Evolutionary conservation across 2,329 filamentous ascomycete species (phyloP).

Genomic region (Penicillium sp.): DNA sequence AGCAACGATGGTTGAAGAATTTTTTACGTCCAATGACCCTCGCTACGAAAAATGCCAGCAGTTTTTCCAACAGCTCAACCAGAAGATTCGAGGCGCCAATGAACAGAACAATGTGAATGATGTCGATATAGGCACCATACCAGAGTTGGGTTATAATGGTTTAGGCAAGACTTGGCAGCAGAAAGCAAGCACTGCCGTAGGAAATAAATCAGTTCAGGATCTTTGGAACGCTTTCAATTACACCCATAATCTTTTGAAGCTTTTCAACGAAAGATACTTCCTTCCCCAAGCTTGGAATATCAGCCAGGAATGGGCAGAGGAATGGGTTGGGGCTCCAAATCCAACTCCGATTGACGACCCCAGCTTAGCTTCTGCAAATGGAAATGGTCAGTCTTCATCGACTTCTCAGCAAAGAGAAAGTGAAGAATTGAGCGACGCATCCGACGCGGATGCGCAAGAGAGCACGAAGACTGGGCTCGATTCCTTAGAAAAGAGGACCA

Average conservation of each 20-base stretch:
- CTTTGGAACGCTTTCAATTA: constrained; percentile 3
- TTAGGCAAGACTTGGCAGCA: not conserved
- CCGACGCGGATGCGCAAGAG: not conserved
- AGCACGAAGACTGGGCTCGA: constrained; percentile 8
- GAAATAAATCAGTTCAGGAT: not conserved
- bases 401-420: not conserved
- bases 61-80: constrained; percentile 13
- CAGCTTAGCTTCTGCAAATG: not conserved
- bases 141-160: not conserved
- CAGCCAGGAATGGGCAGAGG: not conserved
- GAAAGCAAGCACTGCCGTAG: not conserved
- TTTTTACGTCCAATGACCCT: constrained; percentile 1
- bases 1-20: constrained; percentile 2
- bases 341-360: not conserved
- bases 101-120: constrained; percentile 1
- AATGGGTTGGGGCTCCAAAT: constrained; percentile 2
- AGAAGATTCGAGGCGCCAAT: constrained; percentile 10
- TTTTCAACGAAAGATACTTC: constrained; percentile 11
- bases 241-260: not conserved
- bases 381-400: not conserved
- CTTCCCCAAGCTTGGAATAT: constrained; percentile 12
- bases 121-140: constrained; percentile 5
- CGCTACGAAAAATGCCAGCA: constrained; percentile 4
- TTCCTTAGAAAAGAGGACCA: constrained; percentile 10
- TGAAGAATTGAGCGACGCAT: constrained; percentile 3